Conservation (phyloP, 1,284 basidiomycete genomes). For the Moesziomyces antarcticus region DNA sequence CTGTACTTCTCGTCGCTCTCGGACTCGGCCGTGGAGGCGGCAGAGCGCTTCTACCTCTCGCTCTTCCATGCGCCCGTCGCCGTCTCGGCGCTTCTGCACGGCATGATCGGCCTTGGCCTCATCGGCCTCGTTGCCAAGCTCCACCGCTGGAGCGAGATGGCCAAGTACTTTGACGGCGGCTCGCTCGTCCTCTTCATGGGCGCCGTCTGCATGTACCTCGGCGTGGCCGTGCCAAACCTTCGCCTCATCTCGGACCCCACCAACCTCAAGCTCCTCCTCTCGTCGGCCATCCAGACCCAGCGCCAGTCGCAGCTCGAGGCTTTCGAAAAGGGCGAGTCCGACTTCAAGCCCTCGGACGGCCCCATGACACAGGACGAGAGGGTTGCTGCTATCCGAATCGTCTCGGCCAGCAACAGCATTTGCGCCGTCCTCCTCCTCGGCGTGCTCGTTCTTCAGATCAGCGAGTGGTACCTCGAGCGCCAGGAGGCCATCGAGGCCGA, state of each 20-base stretch:
- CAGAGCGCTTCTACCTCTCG: conserved; percentile 63
- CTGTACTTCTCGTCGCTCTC: conserved; percentile 48
- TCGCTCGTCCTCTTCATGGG: conserved; percentile 62
- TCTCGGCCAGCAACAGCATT: conserved; percentile 64
- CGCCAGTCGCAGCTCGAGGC: conserved; percentile 39
- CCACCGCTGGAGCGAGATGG: conserved; percentile 64
- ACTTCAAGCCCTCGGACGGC: conserved; percentile 34
- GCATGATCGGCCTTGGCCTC: conserved; percentile 62
- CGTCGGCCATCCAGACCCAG: conserved; percentile 55
- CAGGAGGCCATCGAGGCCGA: conserved; percentile 43
- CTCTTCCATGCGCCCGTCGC: conserved; percentile 58
- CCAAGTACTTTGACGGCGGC: conserved; percentile 66
- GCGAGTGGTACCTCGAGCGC: conserved; percentile 60
- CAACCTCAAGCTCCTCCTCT: conserved; percentile 48
- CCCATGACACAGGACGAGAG: conserved; percentile 55
- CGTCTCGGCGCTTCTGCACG: conserved; percentile 61
- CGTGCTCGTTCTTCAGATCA: conserved; percentile 60
- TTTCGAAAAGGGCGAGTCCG: conserved; percentile 29
- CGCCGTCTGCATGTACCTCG: conserved; percentile 63
- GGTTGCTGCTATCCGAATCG: conserved; percentile 52
- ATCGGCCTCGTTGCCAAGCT: conserved; percentile 63
- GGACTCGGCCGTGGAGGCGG: conserved; percentile 36
- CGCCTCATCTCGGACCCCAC: conserved; percentile 58
- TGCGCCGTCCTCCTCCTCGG: conserved; percentile 54
- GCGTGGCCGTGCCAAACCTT: conserved; percentile 60